phyloP scores from a whole-genome alignment of 2,329 filamentous ascomycete species.

The Pezicula neosporulosa region DNA sequence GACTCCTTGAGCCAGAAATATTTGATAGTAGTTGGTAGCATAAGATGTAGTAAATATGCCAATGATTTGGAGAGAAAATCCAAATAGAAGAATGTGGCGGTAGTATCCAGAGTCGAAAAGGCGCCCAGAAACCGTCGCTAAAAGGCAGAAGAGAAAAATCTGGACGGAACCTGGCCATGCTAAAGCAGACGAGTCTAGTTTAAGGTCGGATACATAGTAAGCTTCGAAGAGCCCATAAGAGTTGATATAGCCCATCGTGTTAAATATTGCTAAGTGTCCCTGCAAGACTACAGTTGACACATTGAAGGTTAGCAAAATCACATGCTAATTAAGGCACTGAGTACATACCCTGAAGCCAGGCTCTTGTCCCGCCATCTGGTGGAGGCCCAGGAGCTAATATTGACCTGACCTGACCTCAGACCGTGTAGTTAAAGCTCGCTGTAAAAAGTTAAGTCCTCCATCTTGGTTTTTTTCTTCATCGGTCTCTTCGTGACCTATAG shows the following conservation, averaged over 20 bases:
- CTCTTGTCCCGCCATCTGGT: conserved; percentile 26
- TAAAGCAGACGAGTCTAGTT: conserved; percentile 32
- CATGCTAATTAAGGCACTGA: neutral
- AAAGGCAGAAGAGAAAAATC: conserved; percentile 36
- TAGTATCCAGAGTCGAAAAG: conserved; percentile 39
- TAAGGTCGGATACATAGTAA: conserved; percentile 34
- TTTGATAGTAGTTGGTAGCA: conserved; percentile 31
- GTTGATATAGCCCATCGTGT: conserved; percentile 27
- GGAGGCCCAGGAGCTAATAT: conserved; percentile 7
- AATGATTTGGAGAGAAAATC: conserved; percentile 12
- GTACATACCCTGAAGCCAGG: conserved; percentile 23
- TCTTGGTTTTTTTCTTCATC: neutral
- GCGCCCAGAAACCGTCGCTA: conserved; percentile 38
- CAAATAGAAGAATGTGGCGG: conserved; percentile 13
- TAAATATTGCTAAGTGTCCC: conserved; percentile 23
- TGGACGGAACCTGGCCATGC: conserved; percentile 45
- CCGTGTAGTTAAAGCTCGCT: neutral
- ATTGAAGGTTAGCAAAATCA: neutral
- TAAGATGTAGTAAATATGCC: conserved; percentile 33
- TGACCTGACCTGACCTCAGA: neutral
- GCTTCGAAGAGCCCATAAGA: conserved; percentile 19
- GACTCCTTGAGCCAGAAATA: conserved; percentile 36
- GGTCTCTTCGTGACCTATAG: neutral
- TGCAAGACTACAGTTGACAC: conserved; percentile 12
- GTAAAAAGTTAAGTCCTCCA: neutral